These are phyloP conservation scores for Diplogelasinospora grovesii DNA, from an alignment of 495 filamentous ascomycete genomes.

Conservation along the genomic window DNA sequence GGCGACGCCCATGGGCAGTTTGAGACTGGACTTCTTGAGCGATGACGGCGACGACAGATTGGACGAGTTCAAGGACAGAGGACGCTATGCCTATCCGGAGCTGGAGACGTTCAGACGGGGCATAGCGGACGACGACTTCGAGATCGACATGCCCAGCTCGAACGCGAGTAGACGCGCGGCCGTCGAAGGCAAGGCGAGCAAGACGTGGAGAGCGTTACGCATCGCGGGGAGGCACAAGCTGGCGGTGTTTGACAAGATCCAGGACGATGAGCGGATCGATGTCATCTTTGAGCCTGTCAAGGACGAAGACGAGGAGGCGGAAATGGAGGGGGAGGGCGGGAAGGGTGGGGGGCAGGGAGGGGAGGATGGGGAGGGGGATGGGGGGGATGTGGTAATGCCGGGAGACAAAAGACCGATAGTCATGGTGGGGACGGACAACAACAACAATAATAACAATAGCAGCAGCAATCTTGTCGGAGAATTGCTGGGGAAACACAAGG, in stretches of 20 bases:
- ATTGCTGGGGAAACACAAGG: conserved; percentile 36
- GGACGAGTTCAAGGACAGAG: conserved; percentile 42
- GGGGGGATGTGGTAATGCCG: conserved; percentile 25
- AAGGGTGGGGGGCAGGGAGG: conserved; percentile 5
- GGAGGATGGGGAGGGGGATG: conserved; percentile 1
- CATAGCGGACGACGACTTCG: conserved; percentile 66
- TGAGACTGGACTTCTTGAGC: conserved; percentile 73
- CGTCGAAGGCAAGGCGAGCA: conserved; percentile 66
- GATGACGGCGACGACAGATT: conserved; percentile 50
- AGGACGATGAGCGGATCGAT: conserved; percentile 64
- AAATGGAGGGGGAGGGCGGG: conserved; percentile 16
- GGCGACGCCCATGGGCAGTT: conserved; percentile 58
- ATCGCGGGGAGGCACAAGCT: conserved; percentile 68
- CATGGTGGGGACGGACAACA: conserved; percentile 36
- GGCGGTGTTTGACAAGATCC: conserved; percentile 74
- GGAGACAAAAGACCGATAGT: conserved; percentile 39
- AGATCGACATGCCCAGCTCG: conserved; percentile 70
- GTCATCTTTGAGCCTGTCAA: conserved; percentile 41
- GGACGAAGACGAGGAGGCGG: conserved; percentile 13
- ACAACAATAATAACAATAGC: too few relatives aligned
- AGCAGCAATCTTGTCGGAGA: conserved; percentile 31
- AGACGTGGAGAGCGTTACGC: conserved; percentile 80
- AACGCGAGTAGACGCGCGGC: conserved; percentile 63
- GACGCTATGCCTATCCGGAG: conserved; percentile 39
- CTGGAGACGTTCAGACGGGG: conserved; percentile 45